Base-by-base conservation (phyloP, 2,329 filamentous ascomycete species). In the Huntiella abstrusa region DNA sequence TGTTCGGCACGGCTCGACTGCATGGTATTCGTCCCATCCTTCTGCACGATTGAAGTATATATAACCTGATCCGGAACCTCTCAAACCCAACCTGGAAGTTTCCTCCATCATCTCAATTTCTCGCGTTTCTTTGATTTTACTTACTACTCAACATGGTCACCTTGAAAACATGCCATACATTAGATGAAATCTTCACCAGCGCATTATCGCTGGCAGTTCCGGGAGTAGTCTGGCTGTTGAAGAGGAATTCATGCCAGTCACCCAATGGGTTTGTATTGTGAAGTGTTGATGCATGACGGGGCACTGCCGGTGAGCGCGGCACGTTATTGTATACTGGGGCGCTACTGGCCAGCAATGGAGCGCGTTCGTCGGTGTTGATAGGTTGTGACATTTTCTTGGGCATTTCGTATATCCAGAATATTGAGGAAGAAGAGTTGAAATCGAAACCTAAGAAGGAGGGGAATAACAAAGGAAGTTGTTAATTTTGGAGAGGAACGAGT, bases 81-180 rank as follows among this genome's bases (percentile, higher is more conserved):
- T 28, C 22, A 28, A 28, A 28, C 8, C 22, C 8, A 28, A 7
- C 22, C 1, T 7, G 2, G 22, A 28, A 28, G 8, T 7, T 28
- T 28, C 22, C 22, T 3, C 22, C 6, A 8, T 28, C 22, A 28
- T 28, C 22, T 10, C 22, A 28, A 28, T 10, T 28, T 28, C 22
- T 28, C 22, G 22, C 22, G 22, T 28, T 28, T 28, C 22, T n/a
- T 33, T 44, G 13, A 19, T 33, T 11, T 41, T 34, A 68, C 71
- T 53, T 65, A 75, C 73, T 75, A 60, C 72, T 75, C 50, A 74
- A 55, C 35, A 76, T 59, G 2, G 71, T 73, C 39, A 70, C 65
- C 61, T 76, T 76, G 54, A 62, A 60, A 51, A 74, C 60, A 53
- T 75, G 72, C 67, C 69, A 75, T 15, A 60, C 55, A 47, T 43